A percentile compares a stretch with the other conserved stretches of the same genome.
phyloP scores from a whole-genome alignment of 768 basidiomycete genomes.

The Termitomyces heimii region DNA sequence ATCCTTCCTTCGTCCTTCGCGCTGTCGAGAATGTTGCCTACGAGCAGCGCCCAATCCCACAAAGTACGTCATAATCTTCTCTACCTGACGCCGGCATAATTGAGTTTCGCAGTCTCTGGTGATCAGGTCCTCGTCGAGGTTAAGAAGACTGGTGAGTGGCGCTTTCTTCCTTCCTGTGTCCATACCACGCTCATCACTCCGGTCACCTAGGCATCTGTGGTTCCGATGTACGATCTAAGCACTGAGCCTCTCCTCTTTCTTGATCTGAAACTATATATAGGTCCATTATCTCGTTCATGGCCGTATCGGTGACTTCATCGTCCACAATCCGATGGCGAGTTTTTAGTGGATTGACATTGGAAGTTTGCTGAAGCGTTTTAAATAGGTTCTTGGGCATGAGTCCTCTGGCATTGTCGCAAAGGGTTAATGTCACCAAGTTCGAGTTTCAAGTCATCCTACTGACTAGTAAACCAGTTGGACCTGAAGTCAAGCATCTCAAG shows the following conservation, averaged over 20 bases:
- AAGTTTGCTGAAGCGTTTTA: conserved; percentile 42
- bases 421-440: conserved; percentile 30
- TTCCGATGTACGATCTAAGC: conserved; percentile 56
- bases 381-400: conserved; percentile 94
- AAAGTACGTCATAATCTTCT: conserved; percentile 34
- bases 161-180: neutral
- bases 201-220: conserved; percentile 72
- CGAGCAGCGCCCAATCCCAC: conserved; percentile 72
- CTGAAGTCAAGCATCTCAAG: conserved; percentile 69
- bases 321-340: conserved; percentile 72
- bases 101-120: conserved; percentile 41
- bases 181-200: conserved; percentile 1
- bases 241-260: conserved; percentile 1
- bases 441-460: neutral
- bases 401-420: conserved; percentile 75
- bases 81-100: neutral
- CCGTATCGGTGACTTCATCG: conserved; percentile 74
- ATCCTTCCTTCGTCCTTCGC: conserved; percentile 74
- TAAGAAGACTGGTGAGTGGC: conserved; percentile 76
- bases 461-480: conserved; percentile 49
- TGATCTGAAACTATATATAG: conserved; percentile 26
- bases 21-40: conserved; percentile 63
- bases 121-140: conserved; percentile 85
- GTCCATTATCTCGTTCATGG: conserved; percentile 79
- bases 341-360: neutral